Conservation (phyloP, 495 filamentous ascomycete genomes). For the Penicillium turbatum region DNA sequence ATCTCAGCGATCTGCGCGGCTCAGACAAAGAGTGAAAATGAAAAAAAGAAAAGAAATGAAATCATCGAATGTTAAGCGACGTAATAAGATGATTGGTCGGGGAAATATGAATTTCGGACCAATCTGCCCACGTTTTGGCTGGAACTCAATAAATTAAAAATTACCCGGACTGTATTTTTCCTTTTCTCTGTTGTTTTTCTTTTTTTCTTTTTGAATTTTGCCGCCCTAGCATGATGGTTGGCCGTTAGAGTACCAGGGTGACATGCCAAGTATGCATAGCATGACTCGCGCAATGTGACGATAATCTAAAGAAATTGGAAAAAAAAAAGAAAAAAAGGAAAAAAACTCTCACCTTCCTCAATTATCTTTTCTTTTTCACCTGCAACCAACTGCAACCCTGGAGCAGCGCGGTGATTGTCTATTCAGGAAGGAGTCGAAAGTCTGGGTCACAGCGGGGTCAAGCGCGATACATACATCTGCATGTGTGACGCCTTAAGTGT, state of each 20-base stretch:
- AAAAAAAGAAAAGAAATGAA: background rate
- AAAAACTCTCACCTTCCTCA: background rate
- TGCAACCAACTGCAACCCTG: background rate
- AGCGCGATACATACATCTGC: background rate
- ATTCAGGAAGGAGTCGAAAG: slow-evolving; percentile 6
- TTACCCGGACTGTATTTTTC: no score
- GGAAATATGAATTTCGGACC: slow-evolving; percentile 1
- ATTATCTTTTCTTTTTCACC: background rate
- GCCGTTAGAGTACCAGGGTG: slow-evolving; percentile 13
- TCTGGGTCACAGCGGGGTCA: slow-evolving; percentile 1
- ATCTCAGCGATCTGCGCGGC: slow-evolving; percentile 5
- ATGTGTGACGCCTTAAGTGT: background rate
- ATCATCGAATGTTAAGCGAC: slow-evolving; percentile 1
- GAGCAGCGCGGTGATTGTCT: background rate
- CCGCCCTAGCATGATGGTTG: slow-evolving; percentile 8
- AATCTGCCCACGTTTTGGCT: slow-evolving; percentile 1
- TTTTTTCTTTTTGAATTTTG: background rate
- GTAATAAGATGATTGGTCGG: background rate
- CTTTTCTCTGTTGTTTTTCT: background rate
- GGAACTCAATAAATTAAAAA: background rate
- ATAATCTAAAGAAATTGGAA: slow-evolving; percentile 3
- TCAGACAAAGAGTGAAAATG: background rate
- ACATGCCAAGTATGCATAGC: slow-evolving; percentile 20
- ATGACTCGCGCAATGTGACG: slow-evolving; percentile 27
- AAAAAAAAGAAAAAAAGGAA: background rate